Evolutionary conservation across 83 land plant species (phyloP), one percentile per base, ranked within the genome.

Genomic region (Isoetes engelmannii): DNA sequence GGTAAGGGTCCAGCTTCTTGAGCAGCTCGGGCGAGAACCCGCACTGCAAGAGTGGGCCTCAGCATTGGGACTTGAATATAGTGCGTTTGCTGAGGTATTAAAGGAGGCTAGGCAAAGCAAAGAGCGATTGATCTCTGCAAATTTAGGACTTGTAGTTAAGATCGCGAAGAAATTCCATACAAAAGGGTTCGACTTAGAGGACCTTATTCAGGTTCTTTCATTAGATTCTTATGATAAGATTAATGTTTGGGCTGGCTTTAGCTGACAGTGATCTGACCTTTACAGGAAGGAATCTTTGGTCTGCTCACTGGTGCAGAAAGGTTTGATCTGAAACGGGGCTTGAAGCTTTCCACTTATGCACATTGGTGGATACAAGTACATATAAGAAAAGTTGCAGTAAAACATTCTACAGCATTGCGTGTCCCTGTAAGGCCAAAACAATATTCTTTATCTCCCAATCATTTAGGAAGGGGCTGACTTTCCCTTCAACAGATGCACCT

Each of bases 1-100:
- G 56, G 81, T 86, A 61, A 86, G 82, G 73, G 28, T 7, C 8
- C 64, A 69, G 65, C 84, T 92, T 79, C 74, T 74, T 17, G 63
- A 72, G 49, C 84, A 89, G 68, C 69, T 83, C 55, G 75, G 72
- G 9, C 83, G 90, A 65, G 86, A 86, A 67, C 97, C 93, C 41
- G 86, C 97, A 19, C 44, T 84, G 17, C 76, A 66, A 65, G 97
- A 92, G 75, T 92, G 97, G 97, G 89, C 92, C 44, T 64, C 79
- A 55, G 92, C 86, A 41, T 73, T 74, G 66, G 92, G 86, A 18
- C 69, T 83, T 55, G 83, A 74, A 60, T 75, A 80, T 70, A 69
- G 47, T 47, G 71, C 46, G 67, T 69, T 92, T 73, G 78, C 78
- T 66, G 70, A 82, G 42, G 63, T 82, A 21, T 58, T 88, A 51